Conservation (phyloP, 345 rosid species). For the Brassica nigra region DNA sequence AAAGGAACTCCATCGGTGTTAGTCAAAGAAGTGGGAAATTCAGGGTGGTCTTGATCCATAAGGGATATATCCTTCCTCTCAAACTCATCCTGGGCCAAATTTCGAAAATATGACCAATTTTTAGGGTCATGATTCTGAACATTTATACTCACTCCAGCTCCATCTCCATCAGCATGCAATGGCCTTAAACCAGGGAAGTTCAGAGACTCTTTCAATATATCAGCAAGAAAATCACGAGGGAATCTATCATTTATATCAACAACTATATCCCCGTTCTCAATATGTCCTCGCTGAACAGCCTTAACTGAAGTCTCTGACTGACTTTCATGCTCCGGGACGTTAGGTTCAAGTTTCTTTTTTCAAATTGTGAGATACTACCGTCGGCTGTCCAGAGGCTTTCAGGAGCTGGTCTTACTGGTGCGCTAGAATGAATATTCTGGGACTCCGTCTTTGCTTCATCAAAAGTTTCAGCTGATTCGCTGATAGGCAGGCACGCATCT, state of each 20-base stretch:
- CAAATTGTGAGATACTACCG: conserved; percentile 51
- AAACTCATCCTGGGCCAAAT: conserved; percentile 79
- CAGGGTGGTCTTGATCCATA: conserved; percentile 91
- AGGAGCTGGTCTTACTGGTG: conserved; percentile 49
- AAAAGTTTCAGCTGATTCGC: conserved; percentile 60
- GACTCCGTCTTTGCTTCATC: conserved; percentile 50
- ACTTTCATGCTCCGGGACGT: conserved; percentile 32
- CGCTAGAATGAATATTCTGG: conserved; percentile 47
- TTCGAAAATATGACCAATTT: conserved; percentile 92
- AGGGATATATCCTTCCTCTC: conserved; percentile 75
- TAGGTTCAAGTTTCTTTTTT: conserved; percentile 41
- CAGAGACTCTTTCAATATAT: conserved; percentile 60
- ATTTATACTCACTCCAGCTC: conserved; percentile 76
- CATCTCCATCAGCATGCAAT: conserved; percentile 69
- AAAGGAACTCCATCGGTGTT: conserved; percentile 52
- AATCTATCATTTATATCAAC: conserved; percentile 91
- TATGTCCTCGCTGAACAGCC: conserved; percentile 44
- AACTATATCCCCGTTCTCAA: conserved; percentile 76
- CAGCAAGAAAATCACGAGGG: conserved; percentile 81
- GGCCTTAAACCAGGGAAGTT: conserved; percentile 47
- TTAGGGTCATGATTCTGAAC: conserved; percentile 81
- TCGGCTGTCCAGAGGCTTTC: conserved; percentile 50
- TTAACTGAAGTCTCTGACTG: conserved; percentile 30
- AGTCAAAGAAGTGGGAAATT: conserved; percentile 59
- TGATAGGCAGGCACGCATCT: conserved; percentile 53